Conservation (phyloP, 148 eudicot species). For the Polygonum aviculare region DNA sequence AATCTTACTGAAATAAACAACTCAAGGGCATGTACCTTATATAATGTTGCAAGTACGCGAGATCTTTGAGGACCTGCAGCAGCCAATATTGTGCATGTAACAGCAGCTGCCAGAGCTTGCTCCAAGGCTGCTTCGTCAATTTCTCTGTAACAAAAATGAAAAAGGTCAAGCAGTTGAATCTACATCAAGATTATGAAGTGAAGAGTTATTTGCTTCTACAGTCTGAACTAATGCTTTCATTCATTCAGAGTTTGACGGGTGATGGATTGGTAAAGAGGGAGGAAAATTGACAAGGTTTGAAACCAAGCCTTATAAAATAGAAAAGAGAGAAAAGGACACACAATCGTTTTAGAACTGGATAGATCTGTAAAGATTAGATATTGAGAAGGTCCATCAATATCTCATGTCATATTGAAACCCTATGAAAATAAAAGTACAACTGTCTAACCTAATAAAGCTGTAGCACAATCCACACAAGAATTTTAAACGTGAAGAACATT, state of each 20-base stretch:
- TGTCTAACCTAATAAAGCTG: background rate
- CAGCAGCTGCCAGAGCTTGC: slow-evolving; percentile 92
- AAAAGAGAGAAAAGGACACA: background rate
- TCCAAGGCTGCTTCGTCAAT: slow-evolving; percentile 91
- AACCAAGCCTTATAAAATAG: background rate
- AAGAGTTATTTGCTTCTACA: background rate
- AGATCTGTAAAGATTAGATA: background rate
- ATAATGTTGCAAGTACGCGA: slow-evolving; percentile 92
- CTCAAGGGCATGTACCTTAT: slow-evolving; percentile 51
- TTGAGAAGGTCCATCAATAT: background rate
- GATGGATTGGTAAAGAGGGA: background rate
- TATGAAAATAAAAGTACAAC: background rate
- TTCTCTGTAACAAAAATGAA: slow-evolving; percentile 19
- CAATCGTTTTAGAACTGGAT: background rate
- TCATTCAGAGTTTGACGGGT: background rate
- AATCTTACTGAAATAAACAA: background rate
- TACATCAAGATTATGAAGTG: background rate
- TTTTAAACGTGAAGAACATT: background rate
- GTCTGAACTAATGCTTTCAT: background rate
- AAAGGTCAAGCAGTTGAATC: background rate
- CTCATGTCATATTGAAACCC: background rate
- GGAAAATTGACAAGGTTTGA: background rate
- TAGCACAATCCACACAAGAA: background rate
- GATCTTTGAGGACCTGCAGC: slow-evolving; percentile 98
- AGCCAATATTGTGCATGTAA: slow-evolving; percentile 96